Percentiles rank a stretch among this genome's conserved stretches.
Conservation (phyloP, 257 asterid species). For the Plantago major region DNA sequence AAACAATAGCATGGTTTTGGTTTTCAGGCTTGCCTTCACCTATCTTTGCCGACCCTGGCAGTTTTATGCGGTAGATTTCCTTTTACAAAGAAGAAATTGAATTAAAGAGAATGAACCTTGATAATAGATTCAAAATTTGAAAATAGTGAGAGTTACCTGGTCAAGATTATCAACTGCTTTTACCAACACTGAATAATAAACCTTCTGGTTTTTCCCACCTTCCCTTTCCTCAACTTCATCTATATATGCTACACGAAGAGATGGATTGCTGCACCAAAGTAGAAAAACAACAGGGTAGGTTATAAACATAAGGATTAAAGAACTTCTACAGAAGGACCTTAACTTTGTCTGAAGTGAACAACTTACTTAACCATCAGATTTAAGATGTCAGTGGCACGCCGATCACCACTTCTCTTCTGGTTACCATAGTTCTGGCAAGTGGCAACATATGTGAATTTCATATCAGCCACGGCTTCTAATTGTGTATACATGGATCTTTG, state of each 20-base stretch:
- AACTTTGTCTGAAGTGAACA: conserved; percentile 15
- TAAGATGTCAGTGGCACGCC: conserved; percentile 95
- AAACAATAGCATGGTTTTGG: conserved; percentile 94
- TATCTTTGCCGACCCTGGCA: conserved; percentile 89
- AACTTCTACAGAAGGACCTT: not conserved
- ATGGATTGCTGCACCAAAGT: conserved; percentile 65
- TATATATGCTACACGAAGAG: conserved; percentile 96
- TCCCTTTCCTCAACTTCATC: conserved; percentile 95
- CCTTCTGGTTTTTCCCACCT: conserved; percentile 72
- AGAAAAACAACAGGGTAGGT: conserved; percentile 18
- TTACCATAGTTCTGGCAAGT: conserved; percentile 97
- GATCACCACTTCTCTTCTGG: conserved; percentile 95
- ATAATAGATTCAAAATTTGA: not conserved
- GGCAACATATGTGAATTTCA: conserved; percentile 96
- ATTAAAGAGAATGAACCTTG: conserved; percentile 24
- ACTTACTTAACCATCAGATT: conserved; percentile 98
- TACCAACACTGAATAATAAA: conserved; percentile 84
- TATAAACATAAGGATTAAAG: conserved; percentile 5
- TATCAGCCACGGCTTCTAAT: conserved; percentile 94
- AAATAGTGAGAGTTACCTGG: conserved; percentile 54
- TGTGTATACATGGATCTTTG: conserved; percentile 89
- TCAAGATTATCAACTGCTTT: conserved; percentile 98
- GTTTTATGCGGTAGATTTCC: conserved; percentile 97
- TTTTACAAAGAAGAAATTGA: conserved; percentile 29
- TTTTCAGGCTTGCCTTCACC: conserved; percentile 99